A percentile compares a stretch with the other conserved stretches of the same genome.
Conservation (phyloP, 2,329 filamentous ascomycete species). For the Fusarium protoensiforme region DNA sequence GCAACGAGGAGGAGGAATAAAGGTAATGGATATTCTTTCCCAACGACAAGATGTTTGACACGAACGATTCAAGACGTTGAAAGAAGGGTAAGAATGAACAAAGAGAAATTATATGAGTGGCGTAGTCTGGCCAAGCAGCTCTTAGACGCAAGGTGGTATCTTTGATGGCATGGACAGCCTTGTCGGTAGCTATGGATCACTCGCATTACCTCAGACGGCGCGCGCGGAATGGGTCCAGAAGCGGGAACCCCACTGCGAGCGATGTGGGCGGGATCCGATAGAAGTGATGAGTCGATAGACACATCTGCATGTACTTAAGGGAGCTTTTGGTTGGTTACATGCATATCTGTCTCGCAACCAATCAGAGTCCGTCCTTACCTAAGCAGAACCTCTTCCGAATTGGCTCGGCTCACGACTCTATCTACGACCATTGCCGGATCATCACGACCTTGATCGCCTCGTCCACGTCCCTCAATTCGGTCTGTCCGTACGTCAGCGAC, state of each 20-base stretch:
- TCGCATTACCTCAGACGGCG: constrained; percentile 13
- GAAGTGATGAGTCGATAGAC: not conserved
- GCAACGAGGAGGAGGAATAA: not conserved
- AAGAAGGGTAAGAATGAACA: not conserved
- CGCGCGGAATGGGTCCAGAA: constrained; percentile 8
- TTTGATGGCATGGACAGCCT: constrained; percentile 18
- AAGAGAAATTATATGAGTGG: not conserved
- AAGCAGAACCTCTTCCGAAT: constrained; percentile 34
- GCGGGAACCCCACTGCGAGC: constrained; percentile 20
- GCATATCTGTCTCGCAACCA: not conserved
- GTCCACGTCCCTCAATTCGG: constrained; percentile 34
- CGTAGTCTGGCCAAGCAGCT: not conserved
- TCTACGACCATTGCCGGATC: constrained; percentile 26
- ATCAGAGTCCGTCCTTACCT: constrained; percentile 36
- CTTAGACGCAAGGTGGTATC: constrained; percentile 36
- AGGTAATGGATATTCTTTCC: not conserved
- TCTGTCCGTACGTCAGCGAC: constrained; percentile 32
- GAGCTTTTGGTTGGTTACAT: not conserved
- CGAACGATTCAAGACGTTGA: not conserved
- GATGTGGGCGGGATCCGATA: constrained; percentile 16
- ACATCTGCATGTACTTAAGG: not conserved
- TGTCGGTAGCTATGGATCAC: constrained; percentile 1
- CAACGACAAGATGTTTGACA: not conserved
- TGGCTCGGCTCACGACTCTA: constrained; percentile 37
- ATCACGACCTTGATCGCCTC: constrained; percentile 27